These are phyloP conservation scores for Haplographium delicatum DNA, from an alignment of 495 filamentous ascomycete species.

Conservation along the genomic window DNA sequence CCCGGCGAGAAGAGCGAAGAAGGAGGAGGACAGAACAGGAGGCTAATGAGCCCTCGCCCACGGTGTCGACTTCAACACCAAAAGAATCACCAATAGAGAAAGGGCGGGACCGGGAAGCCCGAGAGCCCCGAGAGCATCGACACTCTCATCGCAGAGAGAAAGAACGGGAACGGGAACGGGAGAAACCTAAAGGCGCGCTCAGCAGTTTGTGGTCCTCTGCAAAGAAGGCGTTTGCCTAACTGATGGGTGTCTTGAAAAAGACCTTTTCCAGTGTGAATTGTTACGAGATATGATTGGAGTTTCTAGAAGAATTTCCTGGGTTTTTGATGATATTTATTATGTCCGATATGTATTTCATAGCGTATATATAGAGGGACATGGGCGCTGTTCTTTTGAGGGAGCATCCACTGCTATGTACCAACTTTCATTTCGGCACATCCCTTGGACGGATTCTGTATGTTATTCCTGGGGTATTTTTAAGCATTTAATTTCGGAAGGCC, in stretches of 20 bases:
- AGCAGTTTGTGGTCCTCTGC: constrained; percentile 17
- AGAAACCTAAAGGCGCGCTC: constrained; percentile 16
- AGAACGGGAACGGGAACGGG: constrained; percentile 10
- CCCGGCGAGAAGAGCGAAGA: constrained; percentile 17
- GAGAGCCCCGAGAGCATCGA: background rate
- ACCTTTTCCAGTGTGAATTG: background rate
- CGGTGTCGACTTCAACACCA: background rate
- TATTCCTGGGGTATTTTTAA: too few species aligned
- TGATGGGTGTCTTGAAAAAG: background rate
- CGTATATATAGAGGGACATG: constrained; percentile 19
- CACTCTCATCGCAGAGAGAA: constrained; percentile 7
- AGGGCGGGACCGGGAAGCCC: background rate
- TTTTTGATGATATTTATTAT: constrained; percentile 5
- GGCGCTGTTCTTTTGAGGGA: too few species aligned
- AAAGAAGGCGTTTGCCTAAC: constrained; percentile 22
- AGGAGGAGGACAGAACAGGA: constrained; percentile 15
- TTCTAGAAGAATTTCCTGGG: background rate
- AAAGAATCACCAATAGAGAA: background rate
- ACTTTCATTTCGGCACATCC: too few species aligned
- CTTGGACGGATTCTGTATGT: too few species aligned
- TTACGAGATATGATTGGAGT: constrained; percentile 11
- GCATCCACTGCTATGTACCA: background rate
- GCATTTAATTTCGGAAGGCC: too few species aligned
- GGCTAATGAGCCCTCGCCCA: background rate
- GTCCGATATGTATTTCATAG: constrained; percentile 18